Evolutionary conservation across 1,284 basidiomycete species (phyloP), one percentile per base, ranked within the genome.

Genomic region (Prillingera fragicola): DNA sequence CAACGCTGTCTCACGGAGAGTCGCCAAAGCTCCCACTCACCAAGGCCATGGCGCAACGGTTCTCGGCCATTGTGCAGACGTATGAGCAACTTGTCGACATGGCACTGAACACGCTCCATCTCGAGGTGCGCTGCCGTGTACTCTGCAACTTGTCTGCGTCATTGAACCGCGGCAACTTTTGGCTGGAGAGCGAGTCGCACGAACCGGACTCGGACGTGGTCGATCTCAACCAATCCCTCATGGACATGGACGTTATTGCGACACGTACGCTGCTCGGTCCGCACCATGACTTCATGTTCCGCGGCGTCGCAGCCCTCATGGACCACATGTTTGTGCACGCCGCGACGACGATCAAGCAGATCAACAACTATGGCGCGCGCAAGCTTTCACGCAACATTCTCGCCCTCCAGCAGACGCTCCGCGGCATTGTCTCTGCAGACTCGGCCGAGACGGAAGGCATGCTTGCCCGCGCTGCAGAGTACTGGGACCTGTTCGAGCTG

Each of bases 351-450:
- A 78, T 98, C 46, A 80, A 79, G 19, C 67, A 78, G 13, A 81
- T 83, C 12, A 97, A 91, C 57, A 65, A 74, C 1, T 79, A 82
- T 43, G 94, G 94, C 1, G 80, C 91, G 51, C 81, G 82, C 60
- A 96, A 96, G 73, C 85, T 97, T 65, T 73, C 83, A 57, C 81
- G 91, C 33, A 95, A 96, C 69, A 85, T 96, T 34, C 75, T 91
- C 19, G 87, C 92, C 12, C 76, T 98, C 19, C 91, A 95, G 65
- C 94, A 98, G 66, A 86, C 87, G 57, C 78, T 96, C 56, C 88
- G 89, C 62, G 83, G 84, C 8, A 79, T 92, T 41, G 78, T 80
- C 23, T 22, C 33, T 59, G 61, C 40, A 44, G 49, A 3, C 74
- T 78, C 41, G 78, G 79, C 45, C 73, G 74, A 36, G 74, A 77